phyloP scores from a whole-genome alignment of 441 rosid species.

The Cnidoscolus chayamansa region DNA sequence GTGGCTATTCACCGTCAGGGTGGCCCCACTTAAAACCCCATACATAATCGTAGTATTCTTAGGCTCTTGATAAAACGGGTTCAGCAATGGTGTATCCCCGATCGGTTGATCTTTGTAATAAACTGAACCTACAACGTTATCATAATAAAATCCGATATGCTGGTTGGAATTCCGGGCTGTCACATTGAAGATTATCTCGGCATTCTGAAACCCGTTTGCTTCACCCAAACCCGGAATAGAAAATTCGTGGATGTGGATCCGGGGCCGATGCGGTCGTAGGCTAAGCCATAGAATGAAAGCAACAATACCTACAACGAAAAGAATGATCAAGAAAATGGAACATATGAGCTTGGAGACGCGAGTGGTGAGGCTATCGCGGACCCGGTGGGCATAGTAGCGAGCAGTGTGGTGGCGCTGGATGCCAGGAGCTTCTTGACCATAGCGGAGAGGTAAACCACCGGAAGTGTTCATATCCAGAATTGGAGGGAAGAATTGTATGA shows the following conservation, averaged over 20 bases:
- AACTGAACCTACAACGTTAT: constrained; percentile 46
- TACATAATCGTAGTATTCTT: constrained; percentile 47
- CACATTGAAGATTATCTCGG: constrained; percentile 54
- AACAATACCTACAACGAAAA: constrained; percentile 49
- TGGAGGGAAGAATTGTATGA: not conserved
- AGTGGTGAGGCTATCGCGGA: constrained; percentile 61
- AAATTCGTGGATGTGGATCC: constrained; percentile 50
- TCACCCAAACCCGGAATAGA: constrained; percentile 55
- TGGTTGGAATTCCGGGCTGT: constrained; percentile 66
- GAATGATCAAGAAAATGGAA: constrained; percentile 43
- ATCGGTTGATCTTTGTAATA: constrained; percentile 56
- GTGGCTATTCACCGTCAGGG: constrained; percentile 47
- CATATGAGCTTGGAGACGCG: constrained; percentile 61
- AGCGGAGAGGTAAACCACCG: constrained; percentile 32
- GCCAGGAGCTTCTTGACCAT: constrained; percentile 21
- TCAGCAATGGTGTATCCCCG: constrained; percentile 44
- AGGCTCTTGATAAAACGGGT: constrained; percentile 59
- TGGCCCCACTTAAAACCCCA: constrained; percentile 47
- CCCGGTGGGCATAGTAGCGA: constrained; percentile 56
- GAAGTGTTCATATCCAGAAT: constrained; percentile 26
- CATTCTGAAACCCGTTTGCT: constrained; percentile 52
- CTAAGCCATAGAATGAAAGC: constrained; percentile 77
- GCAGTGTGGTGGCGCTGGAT: constrained; percentile 41
- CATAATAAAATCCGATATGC: constrained; percentile 57
- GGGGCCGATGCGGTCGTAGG: constrained; percentile 83